phyloP scores from a whole-genome alignment of 1,284 basidiomycete genomes.

The Ceratorhiza oryzae-sativae region DNA sequence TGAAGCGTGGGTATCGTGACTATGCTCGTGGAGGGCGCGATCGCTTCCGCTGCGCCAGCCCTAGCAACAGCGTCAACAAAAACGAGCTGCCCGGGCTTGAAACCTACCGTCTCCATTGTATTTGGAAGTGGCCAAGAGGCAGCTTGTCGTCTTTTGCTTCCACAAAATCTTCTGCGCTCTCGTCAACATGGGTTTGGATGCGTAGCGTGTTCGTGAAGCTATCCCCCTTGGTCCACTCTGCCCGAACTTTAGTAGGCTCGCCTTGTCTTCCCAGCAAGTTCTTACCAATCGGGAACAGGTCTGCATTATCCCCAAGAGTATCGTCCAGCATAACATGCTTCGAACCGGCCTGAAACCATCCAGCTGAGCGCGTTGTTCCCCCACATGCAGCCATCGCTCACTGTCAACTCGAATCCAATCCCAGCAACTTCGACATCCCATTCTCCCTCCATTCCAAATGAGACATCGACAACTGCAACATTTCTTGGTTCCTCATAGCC shows the following conservation, averaged over 20 bases:
- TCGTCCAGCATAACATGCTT: slow-evolving; percentile 58
- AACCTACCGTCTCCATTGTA: slow-evolving; percentile 71
- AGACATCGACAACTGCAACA: slow-evolving; percentile 64
- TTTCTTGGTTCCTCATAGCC: slow-evolving; percentile 56
- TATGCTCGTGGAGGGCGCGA: slow-evolving; percentile 54
- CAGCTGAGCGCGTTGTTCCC: too few species aligned
- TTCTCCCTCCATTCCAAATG: slow-evolving; percentile 55
- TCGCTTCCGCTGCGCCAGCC: neutral
- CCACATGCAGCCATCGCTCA: too few species aligned
- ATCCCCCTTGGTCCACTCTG: slow-evolving; percentile 70
- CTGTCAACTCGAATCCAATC: slow-evolving; percentile 58
- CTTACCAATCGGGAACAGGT: slow-evolving; percentile 51
- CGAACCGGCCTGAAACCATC: slow-evolving; percentile 57
- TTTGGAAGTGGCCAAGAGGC: slow-evolving; percentile 64
- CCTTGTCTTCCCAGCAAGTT: neutral
- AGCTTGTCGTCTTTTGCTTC: slow-evolving; percentile 49
- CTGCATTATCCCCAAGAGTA: slow-evolving; percentile 50
- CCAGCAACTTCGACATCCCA: slow-evolving; percentile 45
- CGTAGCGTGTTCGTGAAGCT: slow-evolving; percentile 64
- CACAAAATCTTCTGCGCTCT: slow-evolving; percentile 54
- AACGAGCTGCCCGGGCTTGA: slow-evolving; percentile 11
- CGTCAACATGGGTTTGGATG: slow-evolving; percentile 56
- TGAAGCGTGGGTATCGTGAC: slow-evolving; percentile 65
- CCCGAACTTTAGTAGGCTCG: neutral
- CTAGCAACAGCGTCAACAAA: neutral